Percentiles rank a stretch among this genome's conserved stretches.
Evolutionary conservation across 164 flowering plant genomes (phyloP).

Genomic region (Platanus orientalis): DNA sequence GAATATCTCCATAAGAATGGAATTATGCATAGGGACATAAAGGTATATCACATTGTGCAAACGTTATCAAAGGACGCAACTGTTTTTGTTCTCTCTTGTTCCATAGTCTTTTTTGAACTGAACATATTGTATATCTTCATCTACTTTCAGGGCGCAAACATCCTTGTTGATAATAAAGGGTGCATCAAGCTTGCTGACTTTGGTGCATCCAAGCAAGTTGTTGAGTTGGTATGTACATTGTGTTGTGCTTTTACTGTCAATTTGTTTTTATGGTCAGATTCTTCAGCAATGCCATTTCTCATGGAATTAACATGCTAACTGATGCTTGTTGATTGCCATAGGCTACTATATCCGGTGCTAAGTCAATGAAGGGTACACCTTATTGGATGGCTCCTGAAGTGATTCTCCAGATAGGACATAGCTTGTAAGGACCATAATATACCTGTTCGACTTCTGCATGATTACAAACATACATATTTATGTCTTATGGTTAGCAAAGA

Average conservation of each 20-base stretch:
- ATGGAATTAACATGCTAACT: slow-evolving; percentile 9
- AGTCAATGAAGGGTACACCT: slow-evolving; percentile 99
- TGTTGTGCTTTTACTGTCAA: slow-evolving; percentile 5
- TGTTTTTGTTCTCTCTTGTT: background rate
- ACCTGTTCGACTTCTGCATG: background rate
- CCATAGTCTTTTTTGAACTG: too few relatives aligned
- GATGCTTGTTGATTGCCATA: slow-evolving; percentile 19
- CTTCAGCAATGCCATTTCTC: background rate
- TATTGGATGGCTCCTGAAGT: slow-evolving; percentile 99
- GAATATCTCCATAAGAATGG: slow-evolving; percentile 86
- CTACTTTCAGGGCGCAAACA: slow-evolving; percentile 78
- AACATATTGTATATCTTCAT: slow-evolving; percentile 1
- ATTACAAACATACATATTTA: background rate
- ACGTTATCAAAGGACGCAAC: background rate
- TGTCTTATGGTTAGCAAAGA: background rate
- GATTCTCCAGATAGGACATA: slow-evolving; percentile 93
- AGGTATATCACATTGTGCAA: slow-evolving; percentile 35
- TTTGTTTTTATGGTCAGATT: too few relatives aligned
- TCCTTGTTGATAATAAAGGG: slow-evolving; percentile 94
- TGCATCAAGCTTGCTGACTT: too few relatives aligned
- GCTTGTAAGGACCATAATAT: slow-evolving; percentile 54
- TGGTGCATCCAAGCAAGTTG: slow-evolving; percentile 96
- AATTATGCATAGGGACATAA: too few relatives aligned
- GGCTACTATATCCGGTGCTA: slow-evolving; percentile 97
- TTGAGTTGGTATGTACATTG: slow-evolving; percentile 62